Base-by-base conservation (phyloP, 306 rosid species). In the Cotoneaster glaucophyllus region DNA sequence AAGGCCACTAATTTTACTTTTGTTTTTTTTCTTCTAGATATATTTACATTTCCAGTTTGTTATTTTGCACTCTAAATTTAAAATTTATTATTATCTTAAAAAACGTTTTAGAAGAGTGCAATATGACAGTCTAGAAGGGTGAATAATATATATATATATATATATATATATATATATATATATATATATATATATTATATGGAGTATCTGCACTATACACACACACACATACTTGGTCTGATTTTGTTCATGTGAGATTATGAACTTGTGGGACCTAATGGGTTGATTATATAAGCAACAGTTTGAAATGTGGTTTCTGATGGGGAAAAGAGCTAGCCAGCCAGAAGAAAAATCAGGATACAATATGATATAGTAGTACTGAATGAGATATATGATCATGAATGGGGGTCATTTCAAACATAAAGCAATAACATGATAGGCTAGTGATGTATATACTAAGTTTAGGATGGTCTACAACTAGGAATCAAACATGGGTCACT, bases 381-480 rank as follows among this genome's bases (percentile, higher is more conserved):
- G 54, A 43, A 24, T 32, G 64, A 37, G 50, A 37, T 3, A 32
- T 32, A 21, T 14, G 31, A 37, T 3, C 37, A 69, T 25, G 71
- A 75, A 73, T 41, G 67, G 64, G 79, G 57, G 61, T 75, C 69
- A 81, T 77, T 15, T 81, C 39, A 71, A 81, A 84, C 41, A 73
- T 67, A 78, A 80, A 77, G 53, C 66, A 68, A 56, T 67, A 41
- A 18, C 15, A 31, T 34, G 69, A 34, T 67, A 13, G 11, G 54
- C 52, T 28, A 75, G 79, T 75, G 69, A 86, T 61, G 75, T 74
- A 79, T 61, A 79, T 74, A 78, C 78, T 22, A 67, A 57, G 80
- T 81, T 81, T 84, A 72, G 75, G 70, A 53, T 56, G 73, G 89
- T 87, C 91, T 83, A 85, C 86, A 76, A 74, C 32, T 56, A 66